Conservation (phyloP, 2,329 filamentous ascomycete species). For the Pseudocercospora eumusae region DNA sequence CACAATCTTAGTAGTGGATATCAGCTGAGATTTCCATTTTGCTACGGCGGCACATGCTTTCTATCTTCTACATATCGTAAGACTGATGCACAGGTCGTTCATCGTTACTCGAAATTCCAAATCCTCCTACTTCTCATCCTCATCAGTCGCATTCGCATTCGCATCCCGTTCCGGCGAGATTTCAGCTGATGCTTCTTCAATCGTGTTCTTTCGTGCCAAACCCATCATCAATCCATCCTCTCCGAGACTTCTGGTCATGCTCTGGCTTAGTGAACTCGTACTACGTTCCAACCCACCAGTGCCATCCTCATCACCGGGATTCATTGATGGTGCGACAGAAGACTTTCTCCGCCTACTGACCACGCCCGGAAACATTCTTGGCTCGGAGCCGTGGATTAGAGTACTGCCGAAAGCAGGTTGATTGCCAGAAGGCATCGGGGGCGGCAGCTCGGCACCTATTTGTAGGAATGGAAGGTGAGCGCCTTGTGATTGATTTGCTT, state of each 20-base stretch:
- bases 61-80: background rate
- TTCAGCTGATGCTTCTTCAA: conserved; percentile 26
- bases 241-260: conserved; percentile 15
- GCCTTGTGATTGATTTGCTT: conserved; percentile 16
- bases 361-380: conserved; percentile 71
- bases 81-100: background rate
- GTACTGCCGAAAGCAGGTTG: conserved; percentile 51
- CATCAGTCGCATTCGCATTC: conserved; percentile 8
- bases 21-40: too few species aligned
- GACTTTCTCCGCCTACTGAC: conserved; percentile 50
- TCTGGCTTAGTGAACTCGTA: conserved; percentile 24
- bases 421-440: conserved; percentile 18
- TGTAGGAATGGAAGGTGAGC: conserved; percentile 1
- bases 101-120: background rate
- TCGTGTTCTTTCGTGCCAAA: conserved; percentile 22
- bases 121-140: background rate
- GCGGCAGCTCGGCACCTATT: conserved; percentile 8
- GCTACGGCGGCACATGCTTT: background rate
- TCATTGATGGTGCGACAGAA: conserved; percentile 20
- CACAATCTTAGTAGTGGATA: too few species aligned
- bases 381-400: conserved; percentile 57
- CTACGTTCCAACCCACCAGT: conserved; percentile 27
- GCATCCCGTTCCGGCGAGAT: conserved; percentile 18
- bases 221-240: conserved; percentile 21
- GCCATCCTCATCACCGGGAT: conserved; percentile 19